Base-by-base conservation (phyloP, 192 early-diverging fungal genomes). In the Entomortierella lignicola region DNA sequence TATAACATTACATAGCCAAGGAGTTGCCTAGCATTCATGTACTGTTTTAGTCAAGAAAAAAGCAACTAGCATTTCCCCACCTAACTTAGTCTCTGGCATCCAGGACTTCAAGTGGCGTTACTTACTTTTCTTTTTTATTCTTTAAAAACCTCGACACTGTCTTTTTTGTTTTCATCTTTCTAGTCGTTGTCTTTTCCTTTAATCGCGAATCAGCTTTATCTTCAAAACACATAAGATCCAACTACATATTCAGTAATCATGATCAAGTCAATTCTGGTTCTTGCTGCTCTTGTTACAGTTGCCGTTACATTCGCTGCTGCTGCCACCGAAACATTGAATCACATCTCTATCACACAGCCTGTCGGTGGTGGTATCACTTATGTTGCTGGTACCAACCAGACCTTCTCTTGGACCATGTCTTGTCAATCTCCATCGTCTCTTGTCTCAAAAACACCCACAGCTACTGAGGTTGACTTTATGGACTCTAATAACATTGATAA, bases 401-500 rank as follows among this genome's bases (percentile, higher is more conserved):
- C 75, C 68, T 79, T 79, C 56, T 79, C 75, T 18, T 79, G 75
- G 75, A 70, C 75, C 21, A 79, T 79, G 75, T 34, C 61, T 55
- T 79, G 75, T 37, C 70, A 67, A 8, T 21, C 61, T 23, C 67
- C 67, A 44, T 64, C 65, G 0, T 65, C 75, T 18, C 63, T 79
- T 26, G 41, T 60, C 56, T 79, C 75, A 0, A 67, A 55, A 5
- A 79, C 75, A 18, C 67, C 75, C 20, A 39, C 59, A 3, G 75
- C 66, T 0, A 79, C 75, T 11, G 75, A 79, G 44, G 75, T 79
- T 20, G 75, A 79, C 29, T 79, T 79, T 42, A 79, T 79, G 75
- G 75, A 79, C 42, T 79, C 75, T 50, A 79, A 79, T 67, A 79
- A 79, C 63, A 79, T 79, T 43, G 68, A 70, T 29, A 79, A 79